Evolutionary conservation across 2,329 filamentous ascomycete species (phyloP).

Genomic region (Scortechinia acanthostroma): DNA sequence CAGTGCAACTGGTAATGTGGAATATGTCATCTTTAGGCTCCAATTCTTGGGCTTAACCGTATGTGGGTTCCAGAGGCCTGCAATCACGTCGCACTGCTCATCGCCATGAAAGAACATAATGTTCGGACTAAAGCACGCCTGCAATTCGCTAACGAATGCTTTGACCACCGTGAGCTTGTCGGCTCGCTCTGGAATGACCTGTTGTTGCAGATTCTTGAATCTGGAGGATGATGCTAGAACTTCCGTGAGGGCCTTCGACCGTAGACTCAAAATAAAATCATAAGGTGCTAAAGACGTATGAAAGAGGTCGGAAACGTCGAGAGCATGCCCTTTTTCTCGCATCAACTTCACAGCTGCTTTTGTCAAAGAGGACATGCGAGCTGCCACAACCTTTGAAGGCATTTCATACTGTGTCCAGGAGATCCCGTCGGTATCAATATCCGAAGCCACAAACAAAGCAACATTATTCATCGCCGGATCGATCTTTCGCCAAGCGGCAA

Average conservation of each 20-base stretch:
- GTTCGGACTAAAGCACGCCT: conserved; percentile 56
- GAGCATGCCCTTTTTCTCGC: conserved; percentile 19
- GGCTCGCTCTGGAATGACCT: not conserved
- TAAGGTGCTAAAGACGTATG: not conserved
- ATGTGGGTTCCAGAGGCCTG: not conserved
- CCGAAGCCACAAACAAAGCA: conserved; percentile 74
- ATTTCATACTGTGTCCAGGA: conserved; percentile 66
- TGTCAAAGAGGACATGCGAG: conserved; percentile 75
- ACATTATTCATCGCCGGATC: conserved; percentile 83
- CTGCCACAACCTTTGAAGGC: conserved; percentile 76
- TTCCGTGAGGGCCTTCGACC: not conserved
- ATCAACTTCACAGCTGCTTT: conserved; percentile 65
- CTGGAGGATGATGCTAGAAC: not conserved
- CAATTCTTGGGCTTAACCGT: not conserved
- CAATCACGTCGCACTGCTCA: conserved; percentile 29
- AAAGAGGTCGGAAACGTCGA: not conserved
- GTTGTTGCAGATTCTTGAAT: not conserved
- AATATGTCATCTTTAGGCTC: not conserved
- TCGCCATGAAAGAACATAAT: conserved; percentile 75
- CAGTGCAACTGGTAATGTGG: not conserved
- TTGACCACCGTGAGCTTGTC: conserved; percentile 43
- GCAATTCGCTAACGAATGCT: conserved; percentile 62
- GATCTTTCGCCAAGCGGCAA: conserved; percentile 78
- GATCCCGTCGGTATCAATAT: conserved; percentile 69
- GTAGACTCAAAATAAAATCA: not conserved